Conservation (phyloP, 805 yeast genomes). For the Kodamaea hsintzibuensis region DNA sequence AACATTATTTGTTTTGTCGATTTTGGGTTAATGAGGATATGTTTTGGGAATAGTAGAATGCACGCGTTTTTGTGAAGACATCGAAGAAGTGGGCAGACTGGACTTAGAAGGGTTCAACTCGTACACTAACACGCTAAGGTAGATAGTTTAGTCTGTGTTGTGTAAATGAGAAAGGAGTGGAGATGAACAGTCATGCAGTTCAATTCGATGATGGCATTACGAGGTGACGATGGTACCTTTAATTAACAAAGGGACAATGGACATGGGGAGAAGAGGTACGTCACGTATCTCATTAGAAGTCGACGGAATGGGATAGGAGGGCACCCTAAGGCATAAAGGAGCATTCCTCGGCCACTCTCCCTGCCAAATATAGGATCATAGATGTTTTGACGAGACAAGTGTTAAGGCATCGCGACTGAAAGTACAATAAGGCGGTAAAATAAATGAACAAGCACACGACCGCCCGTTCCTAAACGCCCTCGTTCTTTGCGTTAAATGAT, state of each 20-base stretch:
- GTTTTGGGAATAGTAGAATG: neutral
- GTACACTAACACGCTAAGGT: neutral
- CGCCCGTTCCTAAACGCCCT: neutral
- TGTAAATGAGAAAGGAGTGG: neutral
- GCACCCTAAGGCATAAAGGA: neutral
- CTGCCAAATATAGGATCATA: neutral
- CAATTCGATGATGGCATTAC: neutral
- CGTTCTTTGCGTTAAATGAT: neutral
- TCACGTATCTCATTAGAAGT: neutral
- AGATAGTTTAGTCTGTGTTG: neutral
- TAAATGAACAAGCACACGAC: slow-evolving; percentile 1
- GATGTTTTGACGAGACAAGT: neutral
- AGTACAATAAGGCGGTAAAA: neutral
- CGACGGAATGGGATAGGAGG: neutral
- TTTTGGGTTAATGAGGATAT: slow-evolving; percentile 1
- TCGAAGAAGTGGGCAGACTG: neutral
- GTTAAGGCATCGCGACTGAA: neutral
- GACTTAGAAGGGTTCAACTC: neutral
- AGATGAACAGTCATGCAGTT: neutral
- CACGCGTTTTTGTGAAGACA: neutral
- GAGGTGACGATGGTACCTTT: neutral
- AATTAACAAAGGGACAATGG: neutral
- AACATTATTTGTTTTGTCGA: neutral
- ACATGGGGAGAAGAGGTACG: neutral
- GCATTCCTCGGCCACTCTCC: neutral